phyloP scores from a whole-genome alignment of 2,329 filamentous ascomycete genomes.

The Diaporthe aspalathi region DNA sequence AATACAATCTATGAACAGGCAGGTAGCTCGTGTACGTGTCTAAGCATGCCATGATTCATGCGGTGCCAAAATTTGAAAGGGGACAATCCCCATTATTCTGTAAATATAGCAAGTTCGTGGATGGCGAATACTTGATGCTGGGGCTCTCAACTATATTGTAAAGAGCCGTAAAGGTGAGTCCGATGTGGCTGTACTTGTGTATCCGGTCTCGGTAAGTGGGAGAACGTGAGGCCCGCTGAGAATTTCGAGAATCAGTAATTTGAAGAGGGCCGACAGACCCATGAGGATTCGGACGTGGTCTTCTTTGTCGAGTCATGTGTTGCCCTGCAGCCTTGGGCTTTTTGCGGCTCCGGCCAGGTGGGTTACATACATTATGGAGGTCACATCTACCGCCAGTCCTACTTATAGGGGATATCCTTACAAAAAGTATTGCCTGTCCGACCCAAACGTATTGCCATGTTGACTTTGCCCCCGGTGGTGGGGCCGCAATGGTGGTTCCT shows the following conservation, averaged over 20 bases:
- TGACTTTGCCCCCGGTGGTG: no score
- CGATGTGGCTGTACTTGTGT: constrained; percentile 4
- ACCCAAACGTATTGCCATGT: neutral
- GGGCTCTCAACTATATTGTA: neutral
- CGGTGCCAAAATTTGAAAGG: neutral
- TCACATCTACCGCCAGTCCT: neutral
- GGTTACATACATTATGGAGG: no score
- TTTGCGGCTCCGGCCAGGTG: neutral
- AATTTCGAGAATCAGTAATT: neutral
- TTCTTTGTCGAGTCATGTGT: constrained; percentile 7
- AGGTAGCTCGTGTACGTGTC: neutral
- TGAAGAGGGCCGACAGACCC: constrained; percentile 11
- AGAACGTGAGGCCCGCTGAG: neutral
- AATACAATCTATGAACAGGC: no score
- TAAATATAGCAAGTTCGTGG: neutral
- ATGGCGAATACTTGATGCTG: neutral
- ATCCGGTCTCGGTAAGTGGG: constrained; percentile 13
- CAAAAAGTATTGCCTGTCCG: neutral
- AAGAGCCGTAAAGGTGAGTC: neutral
- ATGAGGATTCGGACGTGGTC: neutral
- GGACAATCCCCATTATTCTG: neutral
- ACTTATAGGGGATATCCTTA: neutral
- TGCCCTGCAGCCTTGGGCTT: neutral
- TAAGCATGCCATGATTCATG: neutral
- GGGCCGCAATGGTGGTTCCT: neutral